Conservation (phyloP, 345 rosid genomes). For the Cardamine resedifolia region DNA sequence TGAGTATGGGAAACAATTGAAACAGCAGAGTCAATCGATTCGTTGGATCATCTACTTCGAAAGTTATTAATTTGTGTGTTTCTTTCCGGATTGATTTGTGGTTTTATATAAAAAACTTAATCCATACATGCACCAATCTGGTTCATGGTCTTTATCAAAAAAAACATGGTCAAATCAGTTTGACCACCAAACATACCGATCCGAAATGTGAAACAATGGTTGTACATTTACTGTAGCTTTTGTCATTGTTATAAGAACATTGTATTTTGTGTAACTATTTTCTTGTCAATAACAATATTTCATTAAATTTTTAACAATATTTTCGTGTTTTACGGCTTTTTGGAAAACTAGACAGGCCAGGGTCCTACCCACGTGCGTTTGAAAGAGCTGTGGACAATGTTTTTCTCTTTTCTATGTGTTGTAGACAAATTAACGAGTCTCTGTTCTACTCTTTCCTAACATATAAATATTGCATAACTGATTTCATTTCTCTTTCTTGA, state of each 20-base stretch:
- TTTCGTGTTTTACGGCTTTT: conserved; percentile 33
- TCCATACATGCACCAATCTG: neutral
- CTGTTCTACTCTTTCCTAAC: neutral
- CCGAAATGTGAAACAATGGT: neutral
- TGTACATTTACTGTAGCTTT: neutral
- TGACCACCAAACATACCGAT: neutral
- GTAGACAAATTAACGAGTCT: conserved; percentile 9
- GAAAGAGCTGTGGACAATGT: conserved; percentile 23
- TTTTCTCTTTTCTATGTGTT: conserved; percentile 10
- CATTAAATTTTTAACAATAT: neutral
- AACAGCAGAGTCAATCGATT: neutral
- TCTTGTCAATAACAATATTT: neutral
- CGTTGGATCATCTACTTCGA: neutral
- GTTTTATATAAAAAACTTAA: neutral
- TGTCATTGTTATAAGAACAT: neutral
- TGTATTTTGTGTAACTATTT: neutral
- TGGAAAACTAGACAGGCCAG: conserved; percentile 23
- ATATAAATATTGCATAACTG: neutral
- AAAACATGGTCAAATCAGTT: neutral
- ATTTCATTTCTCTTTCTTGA: neutral
- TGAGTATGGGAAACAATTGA: neutral
- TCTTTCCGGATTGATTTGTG: neutral
- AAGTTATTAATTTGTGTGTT: neutral
- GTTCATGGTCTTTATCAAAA: neutral
- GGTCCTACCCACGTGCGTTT: conserved; percentile 40